Percentiles rank a stretch among this genome's conserved stretches.
Evolutionary conservation across 345 rosid species (phyloP).

Genomic region (Nasturtium officinale): DNA sequence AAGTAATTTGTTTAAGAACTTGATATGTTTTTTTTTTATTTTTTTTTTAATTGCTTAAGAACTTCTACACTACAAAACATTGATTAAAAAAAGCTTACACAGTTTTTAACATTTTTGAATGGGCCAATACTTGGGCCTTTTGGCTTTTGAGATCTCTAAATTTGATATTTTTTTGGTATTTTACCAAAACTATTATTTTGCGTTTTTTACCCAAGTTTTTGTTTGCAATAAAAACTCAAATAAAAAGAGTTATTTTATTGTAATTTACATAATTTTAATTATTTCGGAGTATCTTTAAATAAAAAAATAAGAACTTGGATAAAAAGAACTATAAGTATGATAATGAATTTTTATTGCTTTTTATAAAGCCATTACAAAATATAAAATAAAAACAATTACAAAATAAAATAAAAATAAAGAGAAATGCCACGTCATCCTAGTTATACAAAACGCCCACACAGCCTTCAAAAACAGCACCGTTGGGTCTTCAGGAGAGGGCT

Average conservation of each 20-base stretch:
- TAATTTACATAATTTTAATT: no score
- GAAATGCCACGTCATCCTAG: conserved; percentile 42
- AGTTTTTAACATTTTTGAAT: neutral
- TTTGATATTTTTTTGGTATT: neutral
- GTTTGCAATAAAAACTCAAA: no score
- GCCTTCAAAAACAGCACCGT: conserved; percentile 38
- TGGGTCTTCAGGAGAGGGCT: conserved; percentile 44
- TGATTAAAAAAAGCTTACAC: neutral
- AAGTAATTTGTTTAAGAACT: neutral
- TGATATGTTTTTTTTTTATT: no score
- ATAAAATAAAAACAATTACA: neutral
- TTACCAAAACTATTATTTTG: neutral
- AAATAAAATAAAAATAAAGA: neutral
- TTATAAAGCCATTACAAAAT: conserved; percentile 22
- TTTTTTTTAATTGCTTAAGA: no score
- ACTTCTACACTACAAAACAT: neutral
- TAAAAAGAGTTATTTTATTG: neutral
- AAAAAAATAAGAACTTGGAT: neutral
- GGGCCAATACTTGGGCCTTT: neutral
- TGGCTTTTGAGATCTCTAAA: neutral
- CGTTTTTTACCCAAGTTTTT: no score
- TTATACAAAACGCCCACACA: conserved; percentile 35
- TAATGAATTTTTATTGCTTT: neutral
- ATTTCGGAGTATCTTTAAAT: neutral
- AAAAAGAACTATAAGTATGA: neutral